Base-by-base conservation (phyloP, 202 grass and related monocot species). In the Cymbopogon flexuosus region DNA sequence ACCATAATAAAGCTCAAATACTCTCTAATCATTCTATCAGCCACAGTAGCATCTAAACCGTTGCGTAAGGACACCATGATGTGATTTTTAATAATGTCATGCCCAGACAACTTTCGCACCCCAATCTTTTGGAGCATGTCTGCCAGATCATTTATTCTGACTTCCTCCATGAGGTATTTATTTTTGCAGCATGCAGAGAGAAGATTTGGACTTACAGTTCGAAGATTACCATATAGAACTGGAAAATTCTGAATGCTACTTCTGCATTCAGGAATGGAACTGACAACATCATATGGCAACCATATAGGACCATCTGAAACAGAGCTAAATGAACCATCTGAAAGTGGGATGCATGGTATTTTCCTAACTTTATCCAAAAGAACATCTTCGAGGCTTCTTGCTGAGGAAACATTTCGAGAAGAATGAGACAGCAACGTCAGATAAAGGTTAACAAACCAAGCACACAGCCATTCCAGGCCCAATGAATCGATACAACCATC, bases 51-150 rank as follows among this genome's bases (percentile, higher is more conserved):
- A 77, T 89, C 47, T 82, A 82, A 51, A 79, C 68, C 23, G 14
- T 90, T 78, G 87, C 72, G 78, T 45, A 97, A 82, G 72, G 86
- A 87, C n/a, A 47, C 41, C 57, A 97, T 65, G 80, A 97, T 89
- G 65, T 97, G 92, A 85, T 85, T 89, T 84, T 83, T 93, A 35
- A 97, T 89, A 42, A 97, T 92, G 60, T 94, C 92, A 84, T 97
- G 92, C 65, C 81, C 86, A 91, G 92, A 97, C 58, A 97, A 84
- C 72, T 94, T 94, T 22, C 52, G 78, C 62, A 86, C 88, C 42
- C 95, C 95, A 29, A 94, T 82, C 90, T 88, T 97, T 61, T 81
- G 72, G 33, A 97, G 83, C 77, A 93, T 89, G 37, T 94, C 88
- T 61, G 92, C 81, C n/a, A 93, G 65, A 62, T 91, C 84, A 62